Base-by-base conservation (phyloP, 2,329 filamentous ascomycete genomes). In the Lachnellula arida region DNA sequence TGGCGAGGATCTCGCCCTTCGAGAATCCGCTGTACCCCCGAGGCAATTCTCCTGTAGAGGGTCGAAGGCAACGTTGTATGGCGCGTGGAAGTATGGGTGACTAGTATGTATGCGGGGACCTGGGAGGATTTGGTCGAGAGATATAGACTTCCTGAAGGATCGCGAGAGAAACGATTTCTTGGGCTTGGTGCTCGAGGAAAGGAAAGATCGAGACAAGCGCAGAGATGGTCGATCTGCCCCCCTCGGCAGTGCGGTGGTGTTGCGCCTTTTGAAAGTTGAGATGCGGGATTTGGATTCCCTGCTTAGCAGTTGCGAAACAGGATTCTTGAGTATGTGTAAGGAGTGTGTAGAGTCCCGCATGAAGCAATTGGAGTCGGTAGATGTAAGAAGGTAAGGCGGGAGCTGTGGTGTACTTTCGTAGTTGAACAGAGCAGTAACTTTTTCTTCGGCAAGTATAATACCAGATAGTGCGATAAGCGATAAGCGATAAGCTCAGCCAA, bases 91-190 rank as follows among this genome's bases (percentile, higher is more conserved):
- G 32, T 14, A 32, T 40, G 14, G 12, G 11, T 19, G 15, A 7
- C 32, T 5, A 14, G 14, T n/a, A n/a, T 12, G 9, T 7, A 56
- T 14, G 11, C 14, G 42, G 19, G 58, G 59, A n/a, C 59, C 59
- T 19, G 34, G 59, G 17, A 55, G 52, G 9, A 61, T 49, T 47
- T 47, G 57, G 23, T 52, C 25, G 5, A 51, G 49, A 23, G 12
- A 28, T 17, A 14, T 47, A 15, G 14, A 3, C 14, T 46, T 6
- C 5, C 8, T 2, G 12, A 22, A 28, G 19, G 23, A 22, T 17
- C 17, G 42, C 4, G 15, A 44, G 5, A 12, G 19, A 12, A 17
- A 15, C 37, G 5, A n/a, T 40, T 14, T 44, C 42, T 44, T 17
- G 15, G 17, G 17, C 15, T 42, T 42, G 15, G 39, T 42, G 6